These are phyloP conservation scores for Amoeboaphelidium protococcarum DNA, from an alignment of 371 early-diverging fungal species.

Conservation along the genomic window DNA sequence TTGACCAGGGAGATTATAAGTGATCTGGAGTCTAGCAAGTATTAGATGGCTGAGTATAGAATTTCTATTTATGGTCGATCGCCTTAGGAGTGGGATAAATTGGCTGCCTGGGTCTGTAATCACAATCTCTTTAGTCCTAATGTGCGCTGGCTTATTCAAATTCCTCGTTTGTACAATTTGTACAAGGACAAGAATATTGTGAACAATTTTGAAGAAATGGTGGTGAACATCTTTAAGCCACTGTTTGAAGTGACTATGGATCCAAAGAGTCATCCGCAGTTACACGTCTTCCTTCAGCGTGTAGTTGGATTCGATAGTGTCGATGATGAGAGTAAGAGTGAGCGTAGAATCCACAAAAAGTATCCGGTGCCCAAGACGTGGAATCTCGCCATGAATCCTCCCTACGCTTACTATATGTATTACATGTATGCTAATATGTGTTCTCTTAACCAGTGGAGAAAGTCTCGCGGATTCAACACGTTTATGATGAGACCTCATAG, in stretches of 20 bases:
- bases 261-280: slow-evolving; percentile 52
- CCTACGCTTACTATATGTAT: slow-evolving; percentile 92
- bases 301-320: slow-evolving; percentile 92
- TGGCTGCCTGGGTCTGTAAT: slow-evolving; percentile 50
- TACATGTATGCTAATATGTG: slow-evolving; percentile 79
- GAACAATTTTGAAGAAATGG: slow-evolving; percentile 46
- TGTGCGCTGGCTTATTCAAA: slow-evolving; percentile 88
- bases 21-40: slow-evolving; percentile 63
- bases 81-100: slow-evolving; percentile 68
- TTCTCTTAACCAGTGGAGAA: slow-evolving; percentile 60
- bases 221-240: slow-evolving; percentile 72
- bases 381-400: slow-evolving; percentile 55
- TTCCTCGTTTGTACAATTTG: slow-evolving; percentile 80
- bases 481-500: slow-evolving; percentile 86
- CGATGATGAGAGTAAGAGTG: slow-evolving; percentile 88
- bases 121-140: slow-evolving; percentile 71
- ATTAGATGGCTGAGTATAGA: slow-evolving; percentile 11
- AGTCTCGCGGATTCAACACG: slow-evolving; percentile 54
- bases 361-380: slow-evolving; percentile 66
- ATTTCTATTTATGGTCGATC: slow-evolving; percentile 17
- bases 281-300: slow-evolving; percentile 75
- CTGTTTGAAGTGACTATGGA: slow-evolving; percentile 76
- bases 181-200: slow-evolving; percentile 44
- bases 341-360: slow-evolving; percentile 48
- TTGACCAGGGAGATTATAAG: slow-evolving; percentile 82